A percentile compares a stretch with the other conserved stretches of the same genome.
Conservation (phyloP, 2,329 filamentous ascomycete species). For the Colletotrichum brevisporum region DNA sequence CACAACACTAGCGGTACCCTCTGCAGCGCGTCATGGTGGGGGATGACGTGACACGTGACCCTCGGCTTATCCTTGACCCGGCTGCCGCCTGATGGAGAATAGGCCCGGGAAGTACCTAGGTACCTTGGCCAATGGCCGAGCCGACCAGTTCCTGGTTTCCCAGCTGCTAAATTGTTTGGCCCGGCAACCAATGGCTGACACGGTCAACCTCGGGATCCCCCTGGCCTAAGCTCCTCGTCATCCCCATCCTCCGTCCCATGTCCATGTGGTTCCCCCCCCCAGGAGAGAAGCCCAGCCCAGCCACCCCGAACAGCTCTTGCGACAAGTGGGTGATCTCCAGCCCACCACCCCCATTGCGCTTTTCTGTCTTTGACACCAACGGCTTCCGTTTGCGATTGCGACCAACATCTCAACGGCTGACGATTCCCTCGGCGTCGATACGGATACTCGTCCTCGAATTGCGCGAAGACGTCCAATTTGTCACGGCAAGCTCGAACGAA, state of each 20-base stretch:
- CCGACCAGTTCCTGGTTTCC: background rate
- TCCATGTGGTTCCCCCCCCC: slow-evolving; percentile 27
- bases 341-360: slow-evolving; percentile 21
- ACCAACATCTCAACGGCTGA: slow-evolving; percentile 1
- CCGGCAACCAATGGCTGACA: slow-evolving; percentile 43
- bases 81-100: background rate
- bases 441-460: background rate
- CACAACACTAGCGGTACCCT: background rate
- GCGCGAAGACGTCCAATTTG: slow-evolving; percentile 1
- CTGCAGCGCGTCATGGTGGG: slow-evolving; percentile 26
- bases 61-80: slow-evolving; percentile 24
- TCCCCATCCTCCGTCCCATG: slow-evolving; percentile 29
- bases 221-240: slow-evolving; percentile 31
- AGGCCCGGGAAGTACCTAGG: background rate
- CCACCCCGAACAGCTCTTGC: slow-evolving; percentile 36
- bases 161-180: slow-evolving; percentile 20
- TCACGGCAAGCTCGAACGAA: slow-evolving; percentile 11
- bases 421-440: background rate
- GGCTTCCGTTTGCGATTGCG: background rate
- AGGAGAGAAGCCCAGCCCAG: slow-evolving; percentile 27
- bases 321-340: slow-evolving; percentile 36
- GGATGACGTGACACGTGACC: slow-evolving; percentile 15
- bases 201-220: slow-evolving; percentile 41
- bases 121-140: background rate
- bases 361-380: slow-evolving; percentile 16